Base-by-base conservation (phyloP, 345 rosid genomes). In the Chamaenerion angustifolium region DNA sequence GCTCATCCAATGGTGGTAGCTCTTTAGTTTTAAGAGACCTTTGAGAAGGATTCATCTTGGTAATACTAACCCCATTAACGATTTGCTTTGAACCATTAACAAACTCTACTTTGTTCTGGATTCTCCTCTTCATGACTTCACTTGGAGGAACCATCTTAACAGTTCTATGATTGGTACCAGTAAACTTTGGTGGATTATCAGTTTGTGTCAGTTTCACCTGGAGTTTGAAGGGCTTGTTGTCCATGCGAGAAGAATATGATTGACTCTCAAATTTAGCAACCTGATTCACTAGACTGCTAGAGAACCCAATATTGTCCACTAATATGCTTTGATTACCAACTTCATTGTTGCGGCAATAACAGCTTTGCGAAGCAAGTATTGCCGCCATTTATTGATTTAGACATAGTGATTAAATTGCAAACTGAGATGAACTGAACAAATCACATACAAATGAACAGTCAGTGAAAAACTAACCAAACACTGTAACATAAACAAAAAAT, bases 131-230 rank as follows among this genome's bases (percentile, higher is more conserved):
- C 64, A 68, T 23, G 49, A 71, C 87, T 65, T 86, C 87, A 60
- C 80, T 82, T 0, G 73, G 64, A 0, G 98, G 98, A 48, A 82
- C 81, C 98, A 92, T 86, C 71, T 78, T 86, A 49, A 78, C 70
- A 0, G 69, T 56, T 55, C 81, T 66, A 16, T 93, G 83, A 50
- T 81, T 80, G 57, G 63, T 48, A 31, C 6, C 10, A 31, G 37
- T 81, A 21, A 73, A 61, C 44, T 57, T 75, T 4, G 88, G 63
- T 16, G 80, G 65, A 40, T 77, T 63, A 13, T 75, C 82, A 2
- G 74, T 77, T 53, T 72, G 89, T 43, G 64, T 68, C 94, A 82
- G 69, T 57, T 66, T 69, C 48, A 81, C 71, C 47, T 56, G 71
- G 60, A 83, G 71, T 54, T 52, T 64, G 27, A 59, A 50, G 0